A percentile compares a stretch with the other conserved stretches of the same genome.
These are phyloP conservation scores for Jamesozyma lodderae DNA, from an alignment of 805 yeast species.

Conservation along the genomic window DNA sequence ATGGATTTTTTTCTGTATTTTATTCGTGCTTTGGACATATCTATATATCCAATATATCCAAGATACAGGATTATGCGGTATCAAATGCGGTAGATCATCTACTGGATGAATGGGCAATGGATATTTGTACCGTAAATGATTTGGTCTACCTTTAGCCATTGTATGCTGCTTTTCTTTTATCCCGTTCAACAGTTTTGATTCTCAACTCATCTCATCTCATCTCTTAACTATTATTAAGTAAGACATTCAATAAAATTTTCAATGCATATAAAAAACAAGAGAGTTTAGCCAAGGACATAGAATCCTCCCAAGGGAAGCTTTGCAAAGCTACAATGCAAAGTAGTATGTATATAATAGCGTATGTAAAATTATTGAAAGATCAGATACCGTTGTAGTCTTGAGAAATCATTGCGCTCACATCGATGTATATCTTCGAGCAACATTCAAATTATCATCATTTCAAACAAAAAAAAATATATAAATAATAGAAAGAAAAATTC, in stretches of 20 bases:
- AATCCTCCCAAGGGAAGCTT: too few relatives aligned
- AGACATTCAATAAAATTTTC: too few relatives aligned
- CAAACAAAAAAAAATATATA: neutral
- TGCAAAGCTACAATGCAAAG: too few relatives aligned
- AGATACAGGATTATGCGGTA: slow-evolving; percentile 62
- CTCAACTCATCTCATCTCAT: neutral
- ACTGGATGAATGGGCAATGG: slow-evolving; percentile 52
- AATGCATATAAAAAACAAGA: too few relatives aligned
- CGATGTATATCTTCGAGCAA: slow-evolving; percentile 39
- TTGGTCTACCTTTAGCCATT: slow-evolving; percentile 31
- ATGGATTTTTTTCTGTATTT: slow-evolving; percentile 12
- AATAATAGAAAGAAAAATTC: neutral
- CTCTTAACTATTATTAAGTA: neutral
- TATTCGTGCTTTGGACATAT: slow-evolving; percentile 20
- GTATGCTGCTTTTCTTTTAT: neutral
- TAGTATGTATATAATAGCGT: too few relatives aligned
- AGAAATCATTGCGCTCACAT: slow-evolving; percentile 67
- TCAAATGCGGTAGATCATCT: slow-evolving; percentile 40
- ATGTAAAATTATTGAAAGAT: slow-evolving; percentile 27
- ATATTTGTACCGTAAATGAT: slow-evolving; percentile 31
- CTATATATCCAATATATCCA: slow-evolving; percentile 41
- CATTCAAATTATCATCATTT: slow-evolving; percentile 28
- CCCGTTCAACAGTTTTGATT: neutral
- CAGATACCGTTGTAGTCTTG: slow-evolving; percentile 99
- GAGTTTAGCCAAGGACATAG: too few relatives aligned